Conservation (phyloP, 257 asterid species). For the Perilla frutescens region DNA sequence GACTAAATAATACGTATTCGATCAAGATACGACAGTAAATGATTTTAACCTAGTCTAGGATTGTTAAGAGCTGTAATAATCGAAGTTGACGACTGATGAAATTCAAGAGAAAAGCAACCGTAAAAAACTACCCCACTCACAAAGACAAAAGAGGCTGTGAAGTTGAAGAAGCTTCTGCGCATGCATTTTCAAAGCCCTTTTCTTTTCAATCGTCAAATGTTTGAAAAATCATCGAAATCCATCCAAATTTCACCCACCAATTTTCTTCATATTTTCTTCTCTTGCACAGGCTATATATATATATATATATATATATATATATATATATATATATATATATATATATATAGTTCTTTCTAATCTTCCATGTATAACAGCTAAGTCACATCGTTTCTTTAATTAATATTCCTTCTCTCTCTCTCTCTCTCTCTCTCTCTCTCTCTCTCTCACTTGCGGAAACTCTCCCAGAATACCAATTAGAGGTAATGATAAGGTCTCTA, state of each 20-base stretch:
- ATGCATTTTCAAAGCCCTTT: not conserved
- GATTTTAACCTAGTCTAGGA: too few species aligned
- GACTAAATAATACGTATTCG: too few species aligned
- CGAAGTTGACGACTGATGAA: not conserved
- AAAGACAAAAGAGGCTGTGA: constrained; percentile 23
- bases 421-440: not conserved
- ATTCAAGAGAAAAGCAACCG: not conserved
- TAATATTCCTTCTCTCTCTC: not conserved
- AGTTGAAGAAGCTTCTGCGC: constrained; percentile 34
- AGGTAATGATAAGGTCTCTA: constrained; percentile 10
- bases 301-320: too few species aligned
- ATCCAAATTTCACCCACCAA: not conserved
- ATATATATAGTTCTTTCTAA: not conserved
- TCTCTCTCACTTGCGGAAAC: not conserved
- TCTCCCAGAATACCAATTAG: not conserved
- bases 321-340: too few species aligned
- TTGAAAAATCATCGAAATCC: constrained; percentile 6
- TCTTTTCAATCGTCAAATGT: constrained; percentile 2
- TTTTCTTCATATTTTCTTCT: constrained; percentile 12
- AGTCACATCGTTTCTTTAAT: too few species aligned
- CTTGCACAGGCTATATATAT: not conserved
- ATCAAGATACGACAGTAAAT: too few species aligned
- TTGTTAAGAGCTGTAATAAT: too few species aligned
- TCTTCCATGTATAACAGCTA: too few species aligned
- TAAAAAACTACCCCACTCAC: constrained; percentile 15